Evolutionary conservation across 805 yeast species (phyloP), one percentile per base, ranked within the genome.

Genomic region (Myxozyma sirexii): DNA sequence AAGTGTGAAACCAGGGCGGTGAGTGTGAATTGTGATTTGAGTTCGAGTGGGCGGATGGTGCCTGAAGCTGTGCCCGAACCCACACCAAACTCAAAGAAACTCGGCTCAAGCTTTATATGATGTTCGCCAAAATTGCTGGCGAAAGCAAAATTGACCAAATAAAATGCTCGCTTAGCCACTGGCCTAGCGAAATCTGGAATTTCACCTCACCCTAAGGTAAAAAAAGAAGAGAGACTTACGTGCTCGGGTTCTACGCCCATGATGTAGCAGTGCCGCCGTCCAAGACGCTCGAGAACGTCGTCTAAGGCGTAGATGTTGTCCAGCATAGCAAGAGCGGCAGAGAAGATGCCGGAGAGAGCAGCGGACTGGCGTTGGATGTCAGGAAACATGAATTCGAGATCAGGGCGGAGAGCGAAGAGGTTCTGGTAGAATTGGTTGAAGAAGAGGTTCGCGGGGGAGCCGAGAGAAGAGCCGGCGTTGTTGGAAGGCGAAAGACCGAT

Each of bases 321-420:
- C 56, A 84, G 72, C 59, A 81, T 82, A 26, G 77, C 72, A 60
- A 84, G 77, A 3, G 87, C 82, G 44, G 82, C 75, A 39, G 84
- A 77, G 69, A 84, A 73, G 44, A 84, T 84, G 4, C 87, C 87
- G 0, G 86, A 86, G 72, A 84, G 80, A 17, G 87, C 79, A 29
- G 80, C 80, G 0, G 87, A 86, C 72, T 84, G 88, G 70, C 84
- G 87, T 53, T 76, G 75, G 56, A 84, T 79, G 19, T 82, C 79
- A 0, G 88, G 87, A 66, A 84, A 83, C 65, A 82, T 61, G 45
- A 70, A 74, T 55, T 81, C 85, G 67, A 84, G 75, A 10, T 71
- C 71, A 0, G 84, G 80, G 57, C 76, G 76, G 77, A 77, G 75
- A 1, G 76, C 64, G 43, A 83, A 75, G 54, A 84, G 72, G 65